Evolutionary conservation across 2,329 filamentous ascomycete genomes (phyloP).

Genomic region (Calonectria pseudoturangicola): DNA sequence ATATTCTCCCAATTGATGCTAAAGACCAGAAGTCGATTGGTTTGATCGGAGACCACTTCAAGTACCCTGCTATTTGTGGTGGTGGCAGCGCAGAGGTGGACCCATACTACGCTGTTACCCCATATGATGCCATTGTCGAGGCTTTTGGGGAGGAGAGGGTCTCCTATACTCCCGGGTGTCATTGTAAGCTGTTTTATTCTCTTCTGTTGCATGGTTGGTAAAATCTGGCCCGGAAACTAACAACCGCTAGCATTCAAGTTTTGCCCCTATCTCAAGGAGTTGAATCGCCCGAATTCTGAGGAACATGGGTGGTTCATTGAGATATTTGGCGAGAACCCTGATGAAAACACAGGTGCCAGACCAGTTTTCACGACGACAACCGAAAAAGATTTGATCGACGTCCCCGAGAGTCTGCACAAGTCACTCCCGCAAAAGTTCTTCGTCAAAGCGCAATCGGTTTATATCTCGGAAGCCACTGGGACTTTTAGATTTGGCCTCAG

Average conservation of each 20-base stretch:
- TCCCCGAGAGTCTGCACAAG: conserved; percentile 28
- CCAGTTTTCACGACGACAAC: conserved; percentile 25
- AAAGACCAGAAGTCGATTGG: conserved; percentile 58
- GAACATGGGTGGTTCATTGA: conserved; percentile 26
- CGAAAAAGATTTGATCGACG: conserved; percentile 33
- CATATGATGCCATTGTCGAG: conserved; percentile 57
- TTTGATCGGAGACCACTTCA: conserved; percentile 63
- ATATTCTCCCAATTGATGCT: conserved; percentile 14
- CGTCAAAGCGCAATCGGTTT: conserved; percentile 37
- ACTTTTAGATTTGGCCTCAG: conserved; percentile 57
- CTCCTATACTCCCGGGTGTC: conserved; percentile 46
- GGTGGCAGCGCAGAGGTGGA: conserved; percentile 60
- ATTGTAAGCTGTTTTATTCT: conserved; percentile 42
- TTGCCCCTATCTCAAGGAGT: conserved; percentile 13
- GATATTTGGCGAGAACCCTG: conserved; percentile 29
- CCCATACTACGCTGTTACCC: conserved; percentile 58
- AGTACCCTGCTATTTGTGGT: conserved; percentile 57
- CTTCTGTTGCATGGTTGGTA: too few relatives aligned
- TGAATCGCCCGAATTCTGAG: conserved; percentile 7
- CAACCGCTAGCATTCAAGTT: conserved; percentile 23
- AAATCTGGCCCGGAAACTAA: background rate
- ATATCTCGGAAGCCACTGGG: conserved; percentile 28
- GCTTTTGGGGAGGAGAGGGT: conserved; percentile 47
- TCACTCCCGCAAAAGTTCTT: conserved; percentile 33
- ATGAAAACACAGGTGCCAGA: conserved; percentile 9